Conservation (phyloP, 192 early-diverging fungal genomes). For the Linnemannia exigua region DNA sequence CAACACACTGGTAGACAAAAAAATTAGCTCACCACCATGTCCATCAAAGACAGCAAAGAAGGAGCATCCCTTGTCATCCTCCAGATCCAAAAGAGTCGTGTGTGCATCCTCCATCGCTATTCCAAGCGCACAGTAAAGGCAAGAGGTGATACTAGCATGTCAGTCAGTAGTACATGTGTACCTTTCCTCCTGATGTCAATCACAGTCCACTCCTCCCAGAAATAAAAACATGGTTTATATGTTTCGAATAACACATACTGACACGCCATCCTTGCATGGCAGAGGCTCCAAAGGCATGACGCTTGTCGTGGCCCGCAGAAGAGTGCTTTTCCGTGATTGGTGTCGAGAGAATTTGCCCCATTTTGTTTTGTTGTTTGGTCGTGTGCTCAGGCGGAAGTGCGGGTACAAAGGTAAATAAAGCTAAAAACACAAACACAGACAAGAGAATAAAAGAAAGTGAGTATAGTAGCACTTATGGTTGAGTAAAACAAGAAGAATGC, state of each 20-base stretch:
- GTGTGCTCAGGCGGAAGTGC: background rate
- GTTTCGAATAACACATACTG: constrained; percentile 65
- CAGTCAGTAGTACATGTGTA: background rate
- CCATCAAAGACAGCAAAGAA: constrained; percentile 99
- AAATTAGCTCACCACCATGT: constrained; percentile 79
- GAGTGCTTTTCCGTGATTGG: constrained; percentile 94
- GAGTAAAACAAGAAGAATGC: background rate
- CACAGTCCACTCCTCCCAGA: background rate
- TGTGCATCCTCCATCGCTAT: constrained; percentile 98
- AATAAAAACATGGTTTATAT: background rate
- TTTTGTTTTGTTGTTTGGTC: constrained; percentile 43
- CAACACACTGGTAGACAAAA: background rate
- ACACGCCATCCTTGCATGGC: constrained; percentile 99
- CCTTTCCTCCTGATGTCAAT: background rate
- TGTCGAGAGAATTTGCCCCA: constrained; percentile 98
- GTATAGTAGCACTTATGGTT: background rate
- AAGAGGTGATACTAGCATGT: background rate
- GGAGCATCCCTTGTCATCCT: constrained; percentile 72
- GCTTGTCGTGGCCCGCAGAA: constrained; percentile 75
- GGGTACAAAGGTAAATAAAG: background rate
- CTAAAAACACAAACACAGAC: background rate
- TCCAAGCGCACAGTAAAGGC: background rate
- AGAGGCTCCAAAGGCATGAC: constrained; percentile 87
- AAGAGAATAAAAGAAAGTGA: background rate
- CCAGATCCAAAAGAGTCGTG: constrained; percentile 84